These are phyloP conservation scores for Skeletonema tropicum DNA, from an alignment of 108 stramenopile species.

Conservation along the genomic window DNA sequence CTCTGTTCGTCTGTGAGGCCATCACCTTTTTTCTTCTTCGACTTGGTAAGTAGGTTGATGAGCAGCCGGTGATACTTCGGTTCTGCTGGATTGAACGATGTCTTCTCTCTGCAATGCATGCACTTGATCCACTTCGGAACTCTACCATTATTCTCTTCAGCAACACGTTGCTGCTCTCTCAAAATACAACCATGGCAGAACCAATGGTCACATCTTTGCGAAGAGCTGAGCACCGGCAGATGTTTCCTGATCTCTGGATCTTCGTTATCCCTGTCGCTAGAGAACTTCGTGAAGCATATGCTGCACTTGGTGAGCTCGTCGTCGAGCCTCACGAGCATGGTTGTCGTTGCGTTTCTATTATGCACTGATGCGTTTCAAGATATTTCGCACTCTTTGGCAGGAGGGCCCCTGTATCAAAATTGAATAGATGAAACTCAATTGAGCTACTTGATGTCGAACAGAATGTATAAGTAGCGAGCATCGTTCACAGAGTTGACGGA, in stretches of 20 bases:
- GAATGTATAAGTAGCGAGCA: too few relatives aligned
- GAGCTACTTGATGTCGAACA: too few relatives aligned
- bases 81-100: not conserved
- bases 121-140: not conserved
- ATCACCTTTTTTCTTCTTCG: conserved; percentile 5
- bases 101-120: conserved; percentile 3
- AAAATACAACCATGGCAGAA: not conserved
- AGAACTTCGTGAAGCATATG: not conserved
- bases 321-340: not conserved
- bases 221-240: not conserved
- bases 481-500: too few relatives aligned
- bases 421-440: too few relatives aligned
- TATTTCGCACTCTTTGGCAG: not conserved
- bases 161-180: not conserved
- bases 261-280: not conserved
- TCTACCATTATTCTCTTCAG: not conserved
- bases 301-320: not conserved
- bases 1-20: not conserved
- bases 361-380: too few relatives aligned
- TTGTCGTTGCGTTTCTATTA: too few relatives aligned
- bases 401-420: not conserved
- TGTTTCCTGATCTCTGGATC: not conserved
- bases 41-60: too few relatives aligned
- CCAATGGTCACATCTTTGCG: conserved; percentile 1
- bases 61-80: not conserved